phyloP scores from a whole-genome alignment of 73 alveolate species.

The Tetrahymena malaccensis region DNA sequence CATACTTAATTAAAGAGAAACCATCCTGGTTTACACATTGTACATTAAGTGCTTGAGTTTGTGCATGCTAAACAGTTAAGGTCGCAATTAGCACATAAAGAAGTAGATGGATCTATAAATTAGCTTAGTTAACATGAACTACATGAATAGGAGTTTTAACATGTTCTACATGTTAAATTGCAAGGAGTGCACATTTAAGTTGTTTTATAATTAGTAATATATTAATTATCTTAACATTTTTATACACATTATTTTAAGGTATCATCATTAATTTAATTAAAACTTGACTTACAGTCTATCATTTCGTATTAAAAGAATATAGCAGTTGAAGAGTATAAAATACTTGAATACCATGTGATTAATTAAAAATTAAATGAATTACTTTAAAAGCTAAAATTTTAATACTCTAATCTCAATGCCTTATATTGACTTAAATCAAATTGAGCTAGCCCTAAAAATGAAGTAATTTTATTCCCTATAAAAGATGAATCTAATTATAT shows the following conservation, averaged over 20 bases:
- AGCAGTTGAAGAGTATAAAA: not conserved
- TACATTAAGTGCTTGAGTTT: not conserved
- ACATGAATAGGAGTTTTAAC: not conserved
- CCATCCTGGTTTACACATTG: not conserved
- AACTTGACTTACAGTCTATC: not conserved
- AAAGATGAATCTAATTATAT: not conserved
- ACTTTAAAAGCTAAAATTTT: not conserved
- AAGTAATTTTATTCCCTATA: not conserved
- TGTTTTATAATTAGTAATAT: not conserved
- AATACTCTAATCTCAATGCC: not conserved
- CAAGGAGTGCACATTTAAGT: not conserved
- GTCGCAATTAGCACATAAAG: not conserved
- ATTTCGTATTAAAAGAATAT: not conserved
- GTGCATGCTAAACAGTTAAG: not conserved
- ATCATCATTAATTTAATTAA: not conserved
- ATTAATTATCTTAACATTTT: not conserved
- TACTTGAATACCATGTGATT: not conserved
- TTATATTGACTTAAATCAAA: not conserved
- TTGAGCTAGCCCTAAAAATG: not conserved
- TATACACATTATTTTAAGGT: not conserved
- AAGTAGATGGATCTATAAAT: not conserved
- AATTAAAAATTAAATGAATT: not conserved
- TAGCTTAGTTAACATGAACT: not conserved
- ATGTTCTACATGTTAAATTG: not conserved
- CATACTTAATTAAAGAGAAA: not conserved